A percentile compares a stretch with the other conserved stretches of the same genome.
Conservation (phyloP, 2,329 filamentous ascomycete species). For the Gaeumannomyces tritici region DNA sequence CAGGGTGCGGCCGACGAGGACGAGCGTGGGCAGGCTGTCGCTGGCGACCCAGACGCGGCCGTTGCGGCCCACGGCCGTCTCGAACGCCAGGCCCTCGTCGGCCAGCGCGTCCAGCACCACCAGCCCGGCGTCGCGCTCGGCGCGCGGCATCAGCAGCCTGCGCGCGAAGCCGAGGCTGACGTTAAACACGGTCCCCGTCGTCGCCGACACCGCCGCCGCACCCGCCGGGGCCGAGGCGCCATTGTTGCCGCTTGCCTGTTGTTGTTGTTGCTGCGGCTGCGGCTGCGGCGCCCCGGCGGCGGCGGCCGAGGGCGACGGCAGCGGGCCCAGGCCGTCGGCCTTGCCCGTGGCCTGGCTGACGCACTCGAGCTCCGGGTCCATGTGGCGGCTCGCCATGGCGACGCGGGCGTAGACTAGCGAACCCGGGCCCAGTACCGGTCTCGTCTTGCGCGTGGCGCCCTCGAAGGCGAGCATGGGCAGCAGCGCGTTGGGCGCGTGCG, state of each 20-base stretch:
- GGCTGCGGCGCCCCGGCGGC: slow-evolving; percentile 26
- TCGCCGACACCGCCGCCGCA: slow-evolving; percentile 44
- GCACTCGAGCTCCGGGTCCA: slow-evolving; percentile 86
- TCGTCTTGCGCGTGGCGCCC: slow-evolving; percentile 81
- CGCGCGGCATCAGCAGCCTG: slow-evolving; percentile 59
- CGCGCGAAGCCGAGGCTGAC: slow-evolving; percentile 77
- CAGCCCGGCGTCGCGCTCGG: slow-evolving; percentile 52
- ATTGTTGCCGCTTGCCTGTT: neutral
- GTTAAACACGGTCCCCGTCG: slow-evolving; percentile 68
- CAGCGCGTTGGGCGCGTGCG: slow-evolving; percentile 52
- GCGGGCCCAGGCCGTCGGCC: slow-evolving; percentile 73
- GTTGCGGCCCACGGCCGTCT: slow-evolving; percentile 88
- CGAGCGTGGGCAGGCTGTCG: slow-evolving; percentile 36
- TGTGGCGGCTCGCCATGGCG: slow-evolving; percentile 65
- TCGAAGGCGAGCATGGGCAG: slow-evolving; percentile 91
- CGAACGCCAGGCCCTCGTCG: slow-evolving; percentile 69
- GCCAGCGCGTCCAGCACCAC: slow-evolving; percentile 74
- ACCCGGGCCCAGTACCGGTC: slow-evolving; percentile 65
- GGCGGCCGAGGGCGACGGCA: too few species aligned
- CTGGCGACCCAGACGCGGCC: slow-evolving; percentile 72
- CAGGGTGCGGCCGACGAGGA: slow-evolving; percentile 72
- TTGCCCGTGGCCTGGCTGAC: slow-evolving; percentile 81
- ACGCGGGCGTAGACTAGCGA: slow-evolving; percentile 86
- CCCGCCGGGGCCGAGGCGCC: neutral
- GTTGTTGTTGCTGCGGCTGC: neutral